Base-by-base conservation (phyloP, 345 rosid species). In the Litchi chinensis region DNA sequence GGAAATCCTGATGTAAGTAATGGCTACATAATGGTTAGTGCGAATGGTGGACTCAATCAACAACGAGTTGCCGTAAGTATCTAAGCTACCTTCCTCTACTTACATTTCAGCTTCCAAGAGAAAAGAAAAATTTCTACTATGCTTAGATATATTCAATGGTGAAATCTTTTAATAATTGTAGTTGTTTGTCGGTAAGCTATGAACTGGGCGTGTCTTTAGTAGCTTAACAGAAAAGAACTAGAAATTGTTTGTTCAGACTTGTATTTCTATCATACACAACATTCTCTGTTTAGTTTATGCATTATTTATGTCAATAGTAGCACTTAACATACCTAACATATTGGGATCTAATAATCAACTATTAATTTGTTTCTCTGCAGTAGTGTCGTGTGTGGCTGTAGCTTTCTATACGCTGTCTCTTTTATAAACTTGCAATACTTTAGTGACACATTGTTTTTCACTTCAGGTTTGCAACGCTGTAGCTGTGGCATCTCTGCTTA, bases 41-140 rank as follows among this genome's bases (percentile, higher is more conserved):
- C 98, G 52, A 93, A 93, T 77, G 99, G 98, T 12, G 98, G 97
- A 63, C 98, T 95, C 75, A 93, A 95, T 84, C 99, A 95, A 82
- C 99, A 95, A 72, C 85, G 99, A 37, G 98, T 95, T 2, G 99
- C 98, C 60, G 99, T 93, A 86, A 91, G 98, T 86, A 57, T 80
- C 39, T 5, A 60, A 80, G 62, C 24, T 64, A 62, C 81, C 8
- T 70, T 21, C 8, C 43, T 44, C 65, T 62, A 8, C 24, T 5
- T 46, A 50, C 74, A 50, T 60, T 68, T 76, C 59, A 40, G 39
- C 19, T 22, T 74, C 62, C 66, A 57, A 46, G 22, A 73, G 43
- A 74, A 74, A 52, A 26, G n/a, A 79, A 52, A 40, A 3, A 21
- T 75, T 64, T 44, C 22, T 44, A 59, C 37, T 32, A 32, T 32